These are phyloP conservation scores for Phascolomyces articulosus DNA, from an alignment of 371 early-diverging fungal genomes.

Conservation along the genomic window DNA sequence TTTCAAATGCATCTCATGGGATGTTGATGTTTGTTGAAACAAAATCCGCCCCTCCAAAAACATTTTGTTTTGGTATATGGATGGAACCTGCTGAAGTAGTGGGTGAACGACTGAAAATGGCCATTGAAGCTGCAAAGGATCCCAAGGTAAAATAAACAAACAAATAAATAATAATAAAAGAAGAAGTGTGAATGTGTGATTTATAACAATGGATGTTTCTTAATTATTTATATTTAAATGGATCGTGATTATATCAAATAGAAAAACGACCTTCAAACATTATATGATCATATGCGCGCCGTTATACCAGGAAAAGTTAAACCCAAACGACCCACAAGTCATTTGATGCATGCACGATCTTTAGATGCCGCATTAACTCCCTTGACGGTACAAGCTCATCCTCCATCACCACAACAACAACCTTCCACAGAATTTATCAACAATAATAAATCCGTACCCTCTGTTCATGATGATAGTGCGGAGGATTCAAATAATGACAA, in stretches of 20 bases:
- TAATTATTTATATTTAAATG: too few relatives aligned
- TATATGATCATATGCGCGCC: constrained; percentile 31
- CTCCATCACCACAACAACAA: constrained; percentile 12
- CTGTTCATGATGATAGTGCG: background rate
- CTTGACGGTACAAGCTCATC: constrained; percentile 39
- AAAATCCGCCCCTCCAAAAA: constrained; percentile 1
- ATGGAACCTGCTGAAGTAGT: constrained; percentile 32
- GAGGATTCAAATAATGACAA: background rate
- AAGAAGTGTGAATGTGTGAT: too few relatives aligned
- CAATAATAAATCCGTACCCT: background rate
- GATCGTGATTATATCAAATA: too few relatives aligned
- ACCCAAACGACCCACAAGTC: constrained; percentile 27
- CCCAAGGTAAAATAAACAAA: constrained; percentile 9
- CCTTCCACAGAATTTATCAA: background rate
- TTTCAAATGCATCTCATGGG: constrained; percentile 23
- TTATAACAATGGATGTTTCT: too few relatives aligned
- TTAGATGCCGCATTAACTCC: constrained; percentile 37
- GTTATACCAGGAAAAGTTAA: constrained; percentile 17
- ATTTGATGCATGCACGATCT: constrained; percentile 34
- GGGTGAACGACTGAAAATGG: constrained; percentile 30
- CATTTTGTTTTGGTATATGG: constrained; percentile 40
- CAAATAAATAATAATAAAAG: too few relatives aligned
- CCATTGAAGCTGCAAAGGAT: constrained; percentile 23
- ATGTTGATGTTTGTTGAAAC: constrained; percentile 31
- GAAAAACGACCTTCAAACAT: constrained; percentile 18